Evolutionary conservation across 257 asterid species (phyloP), one percentile per base, ranked within the genome.

Genomic region (Asclepias syriaca): DNA sequence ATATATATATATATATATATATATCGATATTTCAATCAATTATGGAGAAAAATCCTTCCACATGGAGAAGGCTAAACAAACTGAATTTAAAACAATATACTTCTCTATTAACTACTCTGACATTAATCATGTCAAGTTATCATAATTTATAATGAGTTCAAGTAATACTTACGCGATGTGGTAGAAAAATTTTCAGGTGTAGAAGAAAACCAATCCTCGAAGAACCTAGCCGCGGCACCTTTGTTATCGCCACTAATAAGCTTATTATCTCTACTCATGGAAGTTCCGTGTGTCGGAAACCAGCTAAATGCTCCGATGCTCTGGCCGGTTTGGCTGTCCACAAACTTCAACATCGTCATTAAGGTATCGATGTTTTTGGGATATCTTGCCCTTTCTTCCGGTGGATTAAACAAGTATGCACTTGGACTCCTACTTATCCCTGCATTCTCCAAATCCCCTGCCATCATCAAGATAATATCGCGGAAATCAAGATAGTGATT

Each of bases 231-330:
- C 19, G 89, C 89, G 16, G 89, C 87, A 3, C 94, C 94, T 74
- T 88, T 88, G 78, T 88, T 88, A 79, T 88, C 94, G 14, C 91
- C 91, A 37, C 91, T 88, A 7, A 88, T 86, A 34, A 88, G 81
- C 72, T 80, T 76, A 65, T 88, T 88, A 48, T 80, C 81, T 70
- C 83, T 71, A 75, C 88, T 86, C 94, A 84, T 88, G 27, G 94
- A 88, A 29, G 94, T 88, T 8, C 94, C 91, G 68, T 88, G 94
- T 6, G 91, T 86, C 8, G 94, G 88, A 39, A 84, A 86, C 94
- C 94, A 84, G 69, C 43, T 79, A 64, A 88, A 88, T 12, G 89
- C 85, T 16, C 91, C 95, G 0, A 78, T 40, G 70, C 78, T 78
- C 12, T 74, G 76, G 57, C 84, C 85, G 34, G 81, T 80, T 10